Percentiles rank a stretch among this genome's conserved stretches.
These are phyloP conservation scores for Xylogone sp. DNA, from an alignment of 2,329 filamentous ascomycete genomes.

Conservation along the genomic window DNA sequence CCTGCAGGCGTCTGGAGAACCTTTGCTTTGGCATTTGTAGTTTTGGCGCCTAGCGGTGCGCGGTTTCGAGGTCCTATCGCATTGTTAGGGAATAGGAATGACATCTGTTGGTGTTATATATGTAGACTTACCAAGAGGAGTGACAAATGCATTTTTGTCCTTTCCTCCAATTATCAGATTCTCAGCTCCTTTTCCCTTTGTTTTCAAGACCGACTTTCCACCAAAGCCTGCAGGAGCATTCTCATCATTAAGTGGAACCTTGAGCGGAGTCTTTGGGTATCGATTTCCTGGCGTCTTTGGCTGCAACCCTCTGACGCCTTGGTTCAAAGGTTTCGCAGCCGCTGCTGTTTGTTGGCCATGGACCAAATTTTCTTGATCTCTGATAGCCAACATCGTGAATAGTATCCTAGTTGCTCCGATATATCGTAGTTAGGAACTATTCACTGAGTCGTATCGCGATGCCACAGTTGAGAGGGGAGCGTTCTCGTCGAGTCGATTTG, in stretches of 20 bases:
- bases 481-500: neutral
- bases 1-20: constrained; percentile 63
- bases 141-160: constrained; percentile 66
- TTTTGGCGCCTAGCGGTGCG: constrained; percentile 88
- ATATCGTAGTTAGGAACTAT: constrained; percentile 1
- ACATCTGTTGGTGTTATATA: neutral
- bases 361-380: constrained; percentile 85
- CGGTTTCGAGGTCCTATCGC: constrained; percentile 52
- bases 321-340: constrained; percentile 68
- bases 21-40: constrained; percentile 85
- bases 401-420: constrained; percentile 11
- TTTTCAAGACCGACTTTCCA: constrained; percentile 56
- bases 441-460: constrained; percentile 2
- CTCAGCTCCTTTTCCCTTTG: constrained; percentile 52
- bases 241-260: constrained; percentile 76
- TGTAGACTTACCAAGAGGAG: constrained; percentile 66
- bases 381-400: constrained; percentile 64
- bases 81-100: neutral
- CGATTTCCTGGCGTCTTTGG: constrained; percentile 77
- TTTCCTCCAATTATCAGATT: constrained; percentile 51
- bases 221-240: constrained; percentile 61
- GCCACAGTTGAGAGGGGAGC: neutral
- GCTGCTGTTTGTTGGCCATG: constrained; percentile 69
- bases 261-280: constrained; percentile 79
- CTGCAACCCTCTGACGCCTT: constrained; percentile 54